Conservation (phyloP, 2,329 filamentous ascomycete genomes). For the Emergomyces africanus region DNA sequence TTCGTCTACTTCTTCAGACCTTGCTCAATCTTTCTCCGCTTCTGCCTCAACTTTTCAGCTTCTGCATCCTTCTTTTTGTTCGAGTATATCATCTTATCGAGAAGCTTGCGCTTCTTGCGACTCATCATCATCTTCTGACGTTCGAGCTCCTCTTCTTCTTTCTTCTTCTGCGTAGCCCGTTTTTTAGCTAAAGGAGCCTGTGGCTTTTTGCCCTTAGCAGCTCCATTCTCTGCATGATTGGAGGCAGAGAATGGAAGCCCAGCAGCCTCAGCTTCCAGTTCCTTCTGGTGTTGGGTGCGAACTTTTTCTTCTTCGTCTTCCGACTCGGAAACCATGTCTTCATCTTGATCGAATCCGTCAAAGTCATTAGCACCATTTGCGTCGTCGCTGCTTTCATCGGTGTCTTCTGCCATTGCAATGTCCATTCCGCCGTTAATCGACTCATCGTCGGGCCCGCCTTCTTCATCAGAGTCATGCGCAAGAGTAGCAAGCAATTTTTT, state of each 20-base stretch:
- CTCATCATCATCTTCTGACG: constrained; percentile 96
- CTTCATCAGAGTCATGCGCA: constrained; percentile 14
- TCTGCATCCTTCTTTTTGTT: constrained; percentile 89
- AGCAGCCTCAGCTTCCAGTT: constrained; percentile 82
- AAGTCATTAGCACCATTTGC: constrained; percentile 33
- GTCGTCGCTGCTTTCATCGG: constrained; percentile 35
- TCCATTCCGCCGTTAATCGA: constrained; percentile 37
- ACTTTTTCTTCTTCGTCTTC: constrained; percentile 49
- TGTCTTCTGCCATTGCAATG: constrained; percentile 34
- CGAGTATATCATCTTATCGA: constrained; percentile 94
- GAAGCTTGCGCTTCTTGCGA: constrained; percentile 93
- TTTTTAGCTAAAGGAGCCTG: constrained; percentile 56
- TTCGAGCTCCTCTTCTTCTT: constrained; percentile 77
- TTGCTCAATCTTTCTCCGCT: constrained; percentile 82
- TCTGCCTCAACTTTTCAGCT: constrained; percentile 72
- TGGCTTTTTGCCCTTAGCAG: constrained; percentile 52
- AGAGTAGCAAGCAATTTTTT: constrained; percentile 29
- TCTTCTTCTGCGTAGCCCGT: constrained; percentile 51
- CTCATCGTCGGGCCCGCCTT: constrained; percentile 33
- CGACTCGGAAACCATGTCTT: constrained; percentile 34
- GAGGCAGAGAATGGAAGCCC: constrained; percentile 42
- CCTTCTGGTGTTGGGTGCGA: constrained; percentile 64
- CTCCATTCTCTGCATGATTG: constrained; percentile 39
- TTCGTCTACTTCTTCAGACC: constrained; percentile 15
- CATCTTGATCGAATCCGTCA: constrained; percentile 44